Evolutionary conservation across 78 protist species (phyloP).

Genomic region (Capsaspora owczarzaki): DNA sequence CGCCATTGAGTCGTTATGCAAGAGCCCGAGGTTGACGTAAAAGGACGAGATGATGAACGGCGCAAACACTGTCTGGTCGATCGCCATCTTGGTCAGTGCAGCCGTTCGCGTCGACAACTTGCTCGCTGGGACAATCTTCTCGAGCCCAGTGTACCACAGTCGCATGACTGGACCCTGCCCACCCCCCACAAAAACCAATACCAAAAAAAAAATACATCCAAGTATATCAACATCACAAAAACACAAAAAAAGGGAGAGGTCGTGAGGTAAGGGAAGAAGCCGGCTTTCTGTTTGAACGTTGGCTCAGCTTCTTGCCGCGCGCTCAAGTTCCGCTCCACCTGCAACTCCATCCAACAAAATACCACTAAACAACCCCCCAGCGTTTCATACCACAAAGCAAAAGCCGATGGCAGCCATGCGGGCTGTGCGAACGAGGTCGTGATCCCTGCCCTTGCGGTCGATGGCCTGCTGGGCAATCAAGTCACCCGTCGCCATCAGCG

Average conservation of each 20-base stretch:
- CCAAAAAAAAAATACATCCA: background rate
- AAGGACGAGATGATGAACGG: background rate
- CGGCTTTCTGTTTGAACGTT: background rate
- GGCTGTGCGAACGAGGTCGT: background rate
- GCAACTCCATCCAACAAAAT: background rate
- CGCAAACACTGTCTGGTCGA: background rate
- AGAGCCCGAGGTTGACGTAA: background rate
- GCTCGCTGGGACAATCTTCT: background rate
- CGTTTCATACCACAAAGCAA: background rate
- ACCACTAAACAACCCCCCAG: background rate
- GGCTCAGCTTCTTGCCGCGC: background rate
- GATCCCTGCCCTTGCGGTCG: background rate
- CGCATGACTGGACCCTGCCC: background rate
- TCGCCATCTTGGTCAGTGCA: background rate
- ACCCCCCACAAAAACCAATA: background rate
- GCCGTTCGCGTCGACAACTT: background rate
- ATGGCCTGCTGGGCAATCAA: slow-evolving; percentile 2
- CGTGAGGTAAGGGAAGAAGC: background rate
- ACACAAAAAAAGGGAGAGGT: background rate
- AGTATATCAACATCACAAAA: background rate
- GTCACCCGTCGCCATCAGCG: no score
- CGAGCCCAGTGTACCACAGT: background rate
- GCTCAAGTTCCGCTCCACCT: no score
- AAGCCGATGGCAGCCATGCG: background rate
- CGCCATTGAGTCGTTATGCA: background rate